Conservation (phyloP, 2,329 filamentous ascomycete species). For the Ascocoryne sarcoides region DNA sequence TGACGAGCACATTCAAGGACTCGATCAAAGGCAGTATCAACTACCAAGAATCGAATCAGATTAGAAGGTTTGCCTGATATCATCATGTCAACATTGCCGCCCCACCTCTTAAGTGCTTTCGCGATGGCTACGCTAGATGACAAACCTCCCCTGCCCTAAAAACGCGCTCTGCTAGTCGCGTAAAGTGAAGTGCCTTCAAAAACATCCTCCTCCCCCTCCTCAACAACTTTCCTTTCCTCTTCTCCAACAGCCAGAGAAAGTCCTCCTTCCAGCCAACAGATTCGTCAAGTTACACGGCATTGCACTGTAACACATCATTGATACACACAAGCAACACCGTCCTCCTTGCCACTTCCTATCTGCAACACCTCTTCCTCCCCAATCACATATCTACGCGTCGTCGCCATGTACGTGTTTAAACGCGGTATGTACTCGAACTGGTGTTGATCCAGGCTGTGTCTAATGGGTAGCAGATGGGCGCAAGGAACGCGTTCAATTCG, state of each 20-base stretch:
- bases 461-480: slow-evolving; percentile 65
- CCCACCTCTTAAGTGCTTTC: not conserved
- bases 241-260: not conserved
- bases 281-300: too few relatives aligned
- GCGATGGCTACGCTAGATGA: not conserved
- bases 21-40: too few relatives aligned
- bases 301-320: not conserved
- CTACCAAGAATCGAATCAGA: too few relatives aligned
- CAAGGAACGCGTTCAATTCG: slow-evolving; percentile 99
- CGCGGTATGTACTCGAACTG: slow-evolving; percentile 26
- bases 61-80: too few relatives aligned
- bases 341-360: not conserved
- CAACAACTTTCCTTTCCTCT: slow-evolving; percentile 1
- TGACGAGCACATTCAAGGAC: too few relatives aligned
- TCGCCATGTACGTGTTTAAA: slow-evolving; percentile 30
- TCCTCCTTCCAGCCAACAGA: too few relatives aligned
- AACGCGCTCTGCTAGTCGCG: slow-evolving; percentile 1
- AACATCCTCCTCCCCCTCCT: slow-evolving; percentile 1
- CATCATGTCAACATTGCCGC: too few relatives aligned
- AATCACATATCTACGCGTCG: slow-evolving; percentile 9
- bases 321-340: not conserved
- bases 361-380: slow-evolving; percentile 11
- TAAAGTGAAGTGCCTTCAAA: not conserved
- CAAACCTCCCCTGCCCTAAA: not conserved
- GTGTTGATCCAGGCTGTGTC: not conserved